Conservation (phyloP, 2,329 filamentous ascomycete species). For the Pestalotiopsis sp. region DNA sequence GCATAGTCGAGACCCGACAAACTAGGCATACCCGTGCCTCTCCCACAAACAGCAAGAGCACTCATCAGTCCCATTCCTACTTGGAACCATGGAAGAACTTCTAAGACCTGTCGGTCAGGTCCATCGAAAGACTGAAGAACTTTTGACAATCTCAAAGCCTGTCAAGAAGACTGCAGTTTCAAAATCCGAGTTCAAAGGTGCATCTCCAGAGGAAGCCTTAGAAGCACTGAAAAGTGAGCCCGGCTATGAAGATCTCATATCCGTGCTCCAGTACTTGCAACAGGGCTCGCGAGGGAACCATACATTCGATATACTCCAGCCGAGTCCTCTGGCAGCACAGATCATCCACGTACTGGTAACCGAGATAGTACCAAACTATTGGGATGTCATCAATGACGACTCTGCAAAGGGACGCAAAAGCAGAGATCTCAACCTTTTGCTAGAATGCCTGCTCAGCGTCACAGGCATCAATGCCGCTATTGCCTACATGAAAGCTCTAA, state of each 20-base stretch:
- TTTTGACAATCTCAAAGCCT: slow-evolving; percentile 40
- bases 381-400: slow-evolving; percentile 64
- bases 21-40: not conserved
- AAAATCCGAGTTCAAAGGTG: slow-evolving; percentile 23
- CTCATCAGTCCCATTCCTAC: not conserved
- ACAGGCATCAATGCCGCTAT: slow-evolving; percentile 78
- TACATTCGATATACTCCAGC: slow-evolving; percentile 60
- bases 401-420: slow-evolving; percentile 26
- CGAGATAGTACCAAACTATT: slow-evolving; percentile 80
- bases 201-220: slow-evolving; percentile 55
- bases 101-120: slow-evolving; percentile 57
- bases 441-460: slow-evolving; percentile 71
- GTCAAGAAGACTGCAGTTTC: slow-evolving; percentile 17
- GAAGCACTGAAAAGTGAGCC: slow-evolving; percentile 65
- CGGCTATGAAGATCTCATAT: slow-evolving; percentile 57
- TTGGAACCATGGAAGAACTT: slow-evolving; percentile 55
- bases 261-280: slow-evolving; percentile 55
- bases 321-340: slow-evolving; percentile 71
- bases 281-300: slow-evolving; percentile 26
- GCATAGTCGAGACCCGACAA: not conserved
- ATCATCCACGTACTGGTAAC: slow-evolving; percentile 76
- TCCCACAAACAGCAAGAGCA: not conserved
- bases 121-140: slow-evolving; percentile 43
- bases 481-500: slow-evolving; percentile 66
- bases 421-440: slow-evolving; percentile 53